Percentiles rank a stretch among this genome's conserved stretches.
These are phyloP conservation scores for Colletotrichum eleusines DNA, from an alignment of 2,329 filamentous ascomycete genomes.

Conservation along the genomic window DNA sequence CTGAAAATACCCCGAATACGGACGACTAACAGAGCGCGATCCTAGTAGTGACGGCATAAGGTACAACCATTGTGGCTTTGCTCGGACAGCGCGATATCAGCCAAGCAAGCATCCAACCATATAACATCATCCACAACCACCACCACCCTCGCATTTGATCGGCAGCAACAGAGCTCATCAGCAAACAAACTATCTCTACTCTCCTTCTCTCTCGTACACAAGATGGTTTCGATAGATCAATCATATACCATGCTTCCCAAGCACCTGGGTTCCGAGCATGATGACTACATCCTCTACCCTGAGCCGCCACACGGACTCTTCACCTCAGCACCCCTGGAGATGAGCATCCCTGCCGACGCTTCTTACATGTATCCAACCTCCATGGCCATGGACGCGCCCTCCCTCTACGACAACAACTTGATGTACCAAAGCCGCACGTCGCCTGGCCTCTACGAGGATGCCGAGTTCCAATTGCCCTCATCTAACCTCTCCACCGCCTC, in stretches of 20 bases:
- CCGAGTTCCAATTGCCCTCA: conserved; percentile 63
- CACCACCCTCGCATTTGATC: not conserved
- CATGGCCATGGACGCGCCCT: conserved; percentile 59
- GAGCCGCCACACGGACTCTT: conserved; percentile 58
- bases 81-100: conserved; percentile 34
- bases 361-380: conserved; percentile 56
- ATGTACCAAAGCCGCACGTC: conserved; percentile 62
- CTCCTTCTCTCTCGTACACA: not conserved
- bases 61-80: conserved; percentile 35
- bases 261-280: conserved; percentile 46
- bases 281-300: conserved; percentile 61
- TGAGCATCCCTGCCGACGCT: conserved; percentile 62
- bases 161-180: not conserved
- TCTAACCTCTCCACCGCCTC: conserved; percentile 73
- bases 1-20: conserved; percentile 15
- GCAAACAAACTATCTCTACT: conserved; percentile 10
- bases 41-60: conserved; percentile 38
- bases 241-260: conserved; percentile 47
- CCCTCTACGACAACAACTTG: conserved; percentile 62
- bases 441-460: conserved; percentile 65
- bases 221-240: conserved; percentile 45
- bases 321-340: conserved; percentile 59
- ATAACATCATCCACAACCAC: conserved; percentile 2
- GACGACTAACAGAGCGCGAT: conserved; percentile 27
- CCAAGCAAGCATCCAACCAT: conserved; percentile 20